phyloP scores from a whole-genome alignment of 2,329 filamentous ascomycete species.

The Clarireedia sp. region DNA sequence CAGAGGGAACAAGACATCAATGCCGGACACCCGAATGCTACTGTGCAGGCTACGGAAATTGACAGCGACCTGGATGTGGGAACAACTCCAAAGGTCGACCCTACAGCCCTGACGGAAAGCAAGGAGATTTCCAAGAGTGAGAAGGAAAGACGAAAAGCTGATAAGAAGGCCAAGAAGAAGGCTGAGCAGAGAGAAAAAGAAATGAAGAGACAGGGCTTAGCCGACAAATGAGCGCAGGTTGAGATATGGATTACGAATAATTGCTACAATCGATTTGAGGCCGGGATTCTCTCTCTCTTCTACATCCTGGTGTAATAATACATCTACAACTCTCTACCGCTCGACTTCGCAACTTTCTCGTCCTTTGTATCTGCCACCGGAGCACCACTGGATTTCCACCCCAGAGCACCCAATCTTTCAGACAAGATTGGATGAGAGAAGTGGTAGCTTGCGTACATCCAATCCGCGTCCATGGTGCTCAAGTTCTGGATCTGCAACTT shows the following conservation, averaged over 20 bases:
- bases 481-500: constrained; percentile 98
- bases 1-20: constrained; percentile 28
- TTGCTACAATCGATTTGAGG: constrained; percentile 3
- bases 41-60: constrained; percentile 22
- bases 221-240: constrained; percentile 11
- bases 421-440: constrained; percentile 96
- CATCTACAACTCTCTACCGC: constrained; percentile 65
- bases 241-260: constrained; percentile 8
- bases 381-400: constrained; percentile 55
- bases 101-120: constrained; percentile 22
- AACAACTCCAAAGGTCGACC: constrained; percentile 17
- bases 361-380: constrained; percentile 35
- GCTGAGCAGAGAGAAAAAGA: constrained; percentile 55
- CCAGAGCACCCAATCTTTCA: constrained; percentile 83
- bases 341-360: constrained; percentile 58
- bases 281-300: not conserved
- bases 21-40: constrained; percentile 20
- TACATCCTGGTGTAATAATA: constrained; percentile 6
- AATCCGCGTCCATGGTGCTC: constrained; percentile 97
- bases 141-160: constrained; percentile 32
- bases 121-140: constrained; percentile 18
- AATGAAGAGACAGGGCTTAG: constrained; percentile 37
- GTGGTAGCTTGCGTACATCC: constrained; percentile 97
- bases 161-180: constrained; percentile 39
- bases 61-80: constrained; percentile 33